Conservation (phyloP, 2,329 filamentous ascomycete species). For the Paecilomyces niveus region DNA sequence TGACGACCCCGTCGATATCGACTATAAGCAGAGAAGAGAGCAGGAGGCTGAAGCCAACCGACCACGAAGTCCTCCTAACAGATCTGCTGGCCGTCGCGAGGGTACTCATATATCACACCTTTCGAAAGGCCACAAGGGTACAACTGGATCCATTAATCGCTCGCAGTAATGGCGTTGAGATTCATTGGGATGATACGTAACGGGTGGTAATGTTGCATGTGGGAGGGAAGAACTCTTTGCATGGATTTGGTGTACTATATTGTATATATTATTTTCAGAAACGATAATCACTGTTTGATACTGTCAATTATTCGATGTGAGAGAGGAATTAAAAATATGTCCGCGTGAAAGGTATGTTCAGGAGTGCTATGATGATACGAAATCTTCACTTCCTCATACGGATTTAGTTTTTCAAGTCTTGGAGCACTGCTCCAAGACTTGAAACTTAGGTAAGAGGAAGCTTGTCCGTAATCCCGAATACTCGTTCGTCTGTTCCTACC, state of each 20-base stretch:
- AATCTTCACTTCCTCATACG: too few species aligned
- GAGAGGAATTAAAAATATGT: too few species aligned
- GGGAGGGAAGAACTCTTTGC: neutral
- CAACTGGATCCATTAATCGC: neutral
- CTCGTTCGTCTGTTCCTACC: too few species aligned
- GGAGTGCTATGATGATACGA: too few species aligned
- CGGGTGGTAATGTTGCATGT: neutral
- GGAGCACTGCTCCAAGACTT: too few species aligned
- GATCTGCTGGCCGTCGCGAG: neutral
- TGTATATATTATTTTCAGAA: neutral
- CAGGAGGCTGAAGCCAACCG: neutral
- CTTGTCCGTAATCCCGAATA: too few species aligned
- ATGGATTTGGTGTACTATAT: neutral
- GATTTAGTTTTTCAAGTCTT: too few species aligned
- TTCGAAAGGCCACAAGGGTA: neutral
- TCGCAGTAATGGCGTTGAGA: neutral
- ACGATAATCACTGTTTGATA: too few species aligned
- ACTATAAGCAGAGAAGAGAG: neutral
- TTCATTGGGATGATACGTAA: neutral
- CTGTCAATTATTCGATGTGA: too few species aligned
- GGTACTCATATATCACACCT: neutral
- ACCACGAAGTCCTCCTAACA: neutral
- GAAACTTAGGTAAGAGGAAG: too few species aligned
- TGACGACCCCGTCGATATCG: neutral
- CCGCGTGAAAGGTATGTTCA: too few species aligned